Conservation (phyloP, 2,329 filamentous ascomycete species). For the Cordyceps fumosorosea region DNA sequence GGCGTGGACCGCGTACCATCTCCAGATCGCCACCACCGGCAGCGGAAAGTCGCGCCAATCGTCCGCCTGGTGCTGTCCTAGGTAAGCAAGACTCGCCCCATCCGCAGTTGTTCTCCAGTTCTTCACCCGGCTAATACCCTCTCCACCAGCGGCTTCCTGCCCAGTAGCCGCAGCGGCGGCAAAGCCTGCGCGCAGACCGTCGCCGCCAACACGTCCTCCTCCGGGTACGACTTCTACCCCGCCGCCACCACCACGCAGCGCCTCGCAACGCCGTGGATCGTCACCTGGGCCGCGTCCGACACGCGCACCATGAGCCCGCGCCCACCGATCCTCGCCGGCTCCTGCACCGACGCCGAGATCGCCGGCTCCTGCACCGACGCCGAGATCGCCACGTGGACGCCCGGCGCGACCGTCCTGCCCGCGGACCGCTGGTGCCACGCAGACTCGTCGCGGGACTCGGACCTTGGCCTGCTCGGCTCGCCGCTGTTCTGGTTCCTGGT, state of each 20-base stretch:
- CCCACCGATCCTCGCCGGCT: neutral
- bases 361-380: neutral
- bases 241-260: neutral
- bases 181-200: neutral
- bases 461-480: neutral
- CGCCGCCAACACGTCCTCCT: neutral
- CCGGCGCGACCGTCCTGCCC: neutral
- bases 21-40: neutral
- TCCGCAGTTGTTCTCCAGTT: too few species aligned
- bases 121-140: too few species aligned
- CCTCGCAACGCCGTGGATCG: neutral
- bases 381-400: neutral
- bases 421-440: neutral
- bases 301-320: neutral
- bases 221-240: too few species aligned
- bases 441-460: neutral
- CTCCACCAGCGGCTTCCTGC: too few species aligned
- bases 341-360: neutral
- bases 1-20: neutral
- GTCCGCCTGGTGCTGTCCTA: neutral
- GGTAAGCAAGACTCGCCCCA: neutral
- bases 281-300: neutral
- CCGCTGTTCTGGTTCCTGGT: neutral
- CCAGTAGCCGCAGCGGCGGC: neutral
- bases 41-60: neutral